Conservation (phyloP, 1,139 yeast genomes). For the Ashbya aceris region DNA sequence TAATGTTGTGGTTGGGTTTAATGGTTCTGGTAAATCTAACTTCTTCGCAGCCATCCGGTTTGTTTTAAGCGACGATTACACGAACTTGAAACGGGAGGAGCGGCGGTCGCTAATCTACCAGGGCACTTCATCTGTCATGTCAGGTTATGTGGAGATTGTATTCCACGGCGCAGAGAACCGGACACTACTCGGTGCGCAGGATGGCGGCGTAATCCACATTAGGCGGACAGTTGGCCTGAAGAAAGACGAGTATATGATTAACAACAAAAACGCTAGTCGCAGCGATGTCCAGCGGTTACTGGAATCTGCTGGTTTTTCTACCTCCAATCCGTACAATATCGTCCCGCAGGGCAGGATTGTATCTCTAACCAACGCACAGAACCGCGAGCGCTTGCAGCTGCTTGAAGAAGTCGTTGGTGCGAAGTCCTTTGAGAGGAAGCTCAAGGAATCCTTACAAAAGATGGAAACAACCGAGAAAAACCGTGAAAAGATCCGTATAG, state of each 20-base stretch:
- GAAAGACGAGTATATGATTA: constrained; percentile 79
- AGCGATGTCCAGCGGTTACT: constrained; percentile 74
- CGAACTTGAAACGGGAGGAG: constrained; percentile 81
- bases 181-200: constrained; percentile 43
- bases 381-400: constrained; percentile 64
- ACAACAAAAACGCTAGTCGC: constrained; percentile 69
- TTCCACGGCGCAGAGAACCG: constrained; percentile 76
- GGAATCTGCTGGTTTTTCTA: constrained; percentile 88
- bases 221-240: constrained; percentile 87
- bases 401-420: constrained; percentile 96
- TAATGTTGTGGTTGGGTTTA: constrained; percentile 88
- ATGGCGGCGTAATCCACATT: constrained; percentile 55
- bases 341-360: constrained; percentile 95
- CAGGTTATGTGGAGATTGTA: constrained; percentile 84
- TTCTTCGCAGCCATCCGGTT: constrained; percentile 93
- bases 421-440: constrained; percentile 72
- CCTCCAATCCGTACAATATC: constrained; percentile 87
- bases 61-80: constrained; percentile 84
- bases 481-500: constrained; percentile 65
- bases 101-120: constrained; percentile 83
- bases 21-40: constrained; percentile 95
- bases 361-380: constrained; percentile 79
- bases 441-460: constrained; percentile 70
- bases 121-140: constrained; percentile 86
- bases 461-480: constrained; percentile 67